These are phyloP conservation scores for Amanita rubescens DNA, from an alignment of 768 basidiomycete species.

Conservation along the genomic window DNA sequence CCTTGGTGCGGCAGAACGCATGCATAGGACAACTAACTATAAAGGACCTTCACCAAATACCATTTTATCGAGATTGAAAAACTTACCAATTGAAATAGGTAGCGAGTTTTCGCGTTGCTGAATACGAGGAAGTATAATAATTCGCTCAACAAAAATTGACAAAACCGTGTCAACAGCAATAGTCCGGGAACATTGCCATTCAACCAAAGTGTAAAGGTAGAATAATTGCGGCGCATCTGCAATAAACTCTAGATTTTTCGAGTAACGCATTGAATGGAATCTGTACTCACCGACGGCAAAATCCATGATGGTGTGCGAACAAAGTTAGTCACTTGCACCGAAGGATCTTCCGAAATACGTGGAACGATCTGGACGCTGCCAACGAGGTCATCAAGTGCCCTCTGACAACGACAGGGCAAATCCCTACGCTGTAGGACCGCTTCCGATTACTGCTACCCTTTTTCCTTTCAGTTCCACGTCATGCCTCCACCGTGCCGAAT, in stretches of 20 bases:
- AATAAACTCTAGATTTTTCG: neutral
- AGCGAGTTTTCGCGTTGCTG: neutral
- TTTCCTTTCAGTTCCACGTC: constrained; percentile 35
- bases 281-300: constrained; percentile 5
- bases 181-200: neutral
- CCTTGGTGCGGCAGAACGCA: constrained; percentile 29
- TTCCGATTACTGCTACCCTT: constrained; percentile 51
- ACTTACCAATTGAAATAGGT: neutral
- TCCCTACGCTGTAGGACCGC: constrained; percentile 28
- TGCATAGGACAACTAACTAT: constrained; percentile 22
- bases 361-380: constrained; percentile 13
- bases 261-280: neutral
- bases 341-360: constrained; percentile 7
- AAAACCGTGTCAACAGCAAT: neutral
- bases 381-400: neutral
- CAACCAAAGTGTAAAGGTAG: neutral
- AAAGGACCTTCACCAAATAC: neutral
- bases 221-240: neutral
- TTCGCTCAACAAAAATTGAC: neutral
- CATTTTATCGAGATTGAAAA: no score
- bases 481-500: constrained; percentile 44
- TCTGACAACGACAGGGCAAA: neutral
- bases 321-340: constrained; percentile 9
- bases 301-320: constrained; percentile 13
- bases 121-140: constrained; percentile 6